These are phyloP conservation scores for Xylaria cubensis DNA, from an alignment of 495 filamentous ascomycete genomes.

Conservation along the genomic window DNA sequence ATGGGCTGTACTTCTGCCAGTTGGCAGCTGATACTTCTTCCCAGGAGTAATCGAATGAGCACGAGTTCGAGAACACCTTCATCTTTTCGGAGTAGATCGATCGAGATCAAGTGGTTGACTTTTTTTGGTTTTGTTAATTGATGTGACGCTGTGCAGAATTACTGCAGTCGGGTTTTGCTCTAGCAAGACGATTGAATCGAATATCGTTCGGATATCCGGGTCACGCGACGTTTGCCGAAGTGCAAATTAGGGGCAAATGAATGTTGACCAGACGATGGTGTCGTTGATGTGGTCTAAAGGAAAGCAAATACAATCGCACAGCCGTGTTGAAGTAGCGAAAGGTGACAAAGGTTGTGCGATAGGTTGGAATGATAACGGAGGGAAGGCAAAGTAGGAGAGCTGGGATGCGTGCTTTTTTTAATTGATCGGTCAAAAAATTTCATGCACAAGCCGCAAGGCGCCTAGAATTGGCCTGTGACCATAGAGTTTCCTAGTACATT, in stretches of 20 bases:
- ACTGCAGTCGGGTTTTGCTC: constrained; percentile 1
- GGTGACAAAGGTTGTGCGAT: background rate
- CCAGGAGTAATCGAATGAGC: constrained; percentile 97
- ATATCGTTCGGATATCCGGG: constrained; percentile 35
- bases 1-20: constrained; percentile 98
- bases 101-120: background rate
- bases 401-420: constrained; percentile 22
- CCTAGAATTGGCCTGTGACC: constrained; percentile 13
- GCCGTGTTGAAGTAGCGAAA: constrained; percentile 8
- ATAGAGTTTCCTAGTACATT: constrained; percentile 3
- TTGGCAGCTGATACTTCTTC: constrained; percentile 98
- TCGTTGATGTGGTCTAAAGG: constrained; percentile 10
- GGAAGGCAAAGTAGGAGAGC: background rate
- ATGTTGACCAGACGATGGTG: constrained; percentile 21
- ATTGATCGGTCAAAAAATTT: constrained; percentile 23
- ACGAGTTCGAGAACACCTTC: constrained; percentile 91
- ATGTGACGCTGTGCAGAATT: background rate
- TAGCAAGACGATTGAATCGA: constrained; percentile 12
- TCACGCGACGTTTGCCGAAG: constrained; percentile 26
- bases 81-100: constrained; percentile 54
- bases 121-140: background rate
- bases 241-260: constrained; percentile 17
- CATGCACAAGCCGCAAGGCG: constrained; percentile 13
- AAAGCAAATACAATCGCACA: background rate
- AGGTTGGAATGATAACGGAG: background rate